Base-by-base conservation (phyloP, 2,329 filamentous ascomycete genomes). In the Penicillium sp. region DNA sequence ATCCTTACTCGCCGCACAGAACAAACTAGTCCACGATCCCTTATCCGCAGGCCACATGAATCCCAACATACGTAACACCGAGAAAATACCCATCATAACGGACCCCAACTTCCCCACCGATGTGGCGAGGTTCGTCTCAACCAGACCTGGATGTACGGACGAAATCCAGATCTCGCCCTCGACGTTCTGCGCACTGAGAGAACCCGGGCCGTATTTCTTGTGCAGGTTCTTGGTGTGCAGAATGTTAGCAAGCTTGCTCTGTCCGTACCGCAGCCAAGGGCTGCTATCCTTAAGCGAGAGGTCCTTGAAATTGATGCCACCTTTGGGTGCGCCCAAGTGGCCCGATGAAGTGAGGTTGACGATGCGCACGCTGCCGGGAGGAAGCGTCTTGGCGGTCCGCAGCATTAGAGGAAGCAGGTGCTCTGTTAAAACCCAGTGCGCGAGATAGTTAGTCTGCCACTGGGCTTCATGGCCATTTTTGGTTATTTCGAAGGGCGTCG, bases 231-330 rank as follows among this genome's bases (percentile, higher is more conserved):
- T 73, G n/a, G 72, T 62, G 62, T 79, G 76, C 43, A 80, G 67
- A 23, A 80, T 68, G 54, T 80, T 80, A 53, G 75, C 78, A 8
- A 80, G 75, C 65, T 81, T 81, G 64, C 69, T 73, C 64, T 80
- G 77, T n/a, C 76, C 77, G 64, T 81, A 81, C 16, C 76, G 72
- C 54, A 71, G 67, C 74, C 65, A 74, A 53, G 59, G n/a, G 7
- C 70, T 67, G 21, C 65, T 63, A 58, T 76, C 21, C 39, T 50
- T 57, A n/a, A 63, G 53, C 25, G 33, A 60, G 19, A 50, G 25
- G 45, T 65, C 58, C 3, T 58, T 50, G 25, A 66, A 64, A 44
- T 60, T 50, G 35, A 66, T 60, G 13, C 59, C 58, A 10, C 35
- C 45, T 35, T 62, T 62, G 3, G 53, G 57, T 23, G 59, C 56